Evolutionary conservation across 192 early-diverging fungal species (phyloP).

Genomic region (Coemansia sp.): DNA sequence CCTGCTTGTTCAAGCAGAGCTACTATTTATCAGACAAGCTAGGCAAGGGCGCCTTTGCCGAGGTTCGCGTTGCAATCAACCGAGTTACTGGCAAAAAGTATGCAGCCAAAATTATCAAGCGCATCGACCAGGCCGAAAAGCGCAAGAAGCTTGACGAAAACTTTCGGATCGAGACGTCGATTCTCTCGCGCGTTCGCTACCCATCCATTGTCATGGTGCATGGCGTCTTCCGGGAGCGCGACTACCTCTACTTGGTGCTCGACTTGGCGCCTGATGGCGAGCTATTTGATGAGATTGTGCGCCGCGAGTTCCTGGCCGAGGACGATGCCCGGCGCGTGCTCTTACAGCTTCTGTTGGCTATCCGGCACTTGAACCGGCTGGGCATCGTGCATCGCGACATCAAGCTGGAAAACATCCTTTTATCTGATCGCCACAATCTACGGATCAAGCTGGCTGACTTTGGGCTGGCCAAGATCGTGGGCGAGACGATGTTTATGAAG

Average conservation of each 20-base stretch:
- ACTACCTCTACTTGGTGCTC: constrained; percentile 50
- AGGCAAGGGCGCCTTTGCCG: constrained; percentile 61
- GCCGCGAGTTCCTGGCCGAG: constrained; percentile 71
- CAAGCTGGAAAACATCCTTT: constrained; percentile 79
- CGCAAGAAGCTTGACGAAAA: constrained; percentile 49
- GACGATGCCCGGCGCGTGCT: constrained; percentile 74
- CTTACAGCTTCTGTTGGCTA: constrained; percentile 72
- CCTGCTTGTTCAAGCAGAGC: constrained; percentile 48
- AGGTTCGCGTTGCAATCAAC: constrained; percentile 64
- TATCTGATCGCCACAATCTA: constrained; percentile 56
- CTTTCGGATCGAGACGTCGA: constrained; percentile 46
- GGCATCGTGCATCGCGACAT: constrained; percentile 75
- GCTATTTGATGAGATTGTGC: constrained; percentile 88
- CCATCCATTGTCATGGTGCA: constrained; percentile 49
- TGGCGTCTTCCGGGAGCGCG: constrained; percentile 49
- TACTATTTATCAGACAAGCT: constrained; percentile 36
- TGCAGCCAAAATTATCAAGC: constrained; percentile 72
- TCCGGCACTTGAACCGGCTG: constrained; percentile 66
- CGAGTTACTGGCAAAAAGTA: constrained; percentile 61
- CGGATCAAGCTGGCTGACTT: constrained; percentile 93
- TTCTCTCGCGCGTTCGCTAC: constrained; percentile 50
- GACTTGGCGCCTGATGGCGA: constrained; percentile 80
- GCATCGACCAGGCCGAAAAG: constrained; percentile 32
- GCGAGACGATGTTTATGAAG: constrained; percentile 62
- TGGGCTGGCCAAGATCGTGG: constrained; percentile 85